phyloP scores from a whole-genome alignment of 257 asterid species.

The Paraleonurus japonicus region DNA sequence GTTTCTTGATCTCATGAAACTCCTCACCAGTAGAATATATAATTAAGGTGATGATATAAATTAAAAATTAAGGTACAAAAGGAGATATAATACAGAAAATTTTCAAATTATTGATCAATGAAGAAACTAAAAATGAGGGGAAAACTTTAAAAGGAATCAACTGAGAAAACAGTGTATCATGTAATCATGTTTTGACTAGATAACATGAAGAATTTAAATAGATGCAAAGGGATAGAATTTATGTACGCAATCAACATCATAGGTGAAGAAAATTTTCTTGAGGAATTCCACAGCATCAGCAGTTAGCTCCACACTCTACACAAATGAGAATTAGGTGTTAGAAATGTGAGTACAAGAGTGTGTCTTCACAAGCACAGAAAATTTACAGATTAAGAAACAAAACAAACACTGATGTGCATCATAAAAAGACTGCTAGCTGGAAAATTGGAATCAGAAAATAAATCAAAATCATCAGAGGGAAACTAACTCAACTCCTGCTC shows the following conservation, averaged over 20 bases:
- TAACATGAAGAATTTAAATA: conserved; percentile 11
- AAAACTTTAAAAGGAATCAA: conserved; percentile 11
- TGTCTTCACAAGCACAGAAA: conserved; percentile 1
- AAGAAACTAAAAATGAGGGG: conserved; percentile 1
- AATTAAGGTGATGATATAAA: not conserved
- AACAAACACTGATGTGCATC: not conserved
- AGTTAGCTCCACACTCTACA: conserved; percentile 91
- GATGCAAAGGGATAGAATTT: conserved; percentile 22
- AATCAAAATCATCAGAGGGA: conserved; percentile 8
- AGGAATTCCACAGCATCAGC: conserved; percentile 87
- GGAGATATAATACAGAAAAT: not conserved
- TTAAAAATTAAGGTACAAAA: not conserved
- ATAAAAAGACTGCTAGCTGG: not conserved
- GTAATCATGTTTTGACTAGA: conserved; percentile 15
- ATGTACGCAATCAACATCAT: conserved; percentile 79
- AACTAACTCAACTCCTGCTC: not conserved
- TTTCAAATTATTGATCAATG: not conserved
- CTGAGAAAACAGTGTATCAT: not conserved
- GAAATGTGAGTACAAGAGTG: conserved; percentile 2
- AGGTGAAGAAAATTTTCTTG: conserved; percentile 62
- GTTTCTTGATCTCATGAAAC: not conserved
- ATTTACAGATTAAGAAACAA: not conserved
- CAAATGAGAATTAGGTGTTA: conserved; percentile 31
- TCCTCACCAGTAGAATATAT: not conserved
- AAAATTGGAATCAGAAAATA: conserved; percentile 10